Evolutionary conservation across 208 protist species (phyloP).

Genomic region (Leishmania major): DNA sequence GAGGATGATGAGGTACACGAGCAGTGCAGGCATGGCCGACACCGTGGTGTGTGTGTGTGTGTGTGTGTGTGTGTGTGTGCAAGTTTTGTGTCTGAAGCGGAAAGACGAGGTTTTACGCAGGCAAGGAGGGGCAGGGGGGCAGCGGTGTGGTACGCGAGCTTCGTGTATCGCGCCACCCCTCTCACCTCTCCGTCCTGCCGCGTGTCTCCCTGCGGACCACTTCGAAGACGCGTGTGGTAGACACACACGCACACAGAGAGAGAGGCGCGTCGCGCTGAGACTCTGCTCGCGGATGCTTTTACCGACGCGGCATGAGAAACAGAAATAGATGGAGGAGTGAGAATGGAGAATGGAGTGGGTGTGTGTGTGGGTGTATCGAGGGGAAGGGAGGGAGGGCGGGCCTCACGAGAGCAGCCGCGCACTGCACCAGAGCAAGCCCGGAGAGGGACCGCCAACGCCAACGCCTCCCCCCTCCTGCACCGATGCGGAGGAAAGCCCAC

Average conservation of each 20-base stretch:
- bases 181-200: background rate
- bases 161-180: background rate
- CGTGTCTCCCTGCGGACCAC: background rate
- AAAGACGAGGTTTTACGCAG: background rate
- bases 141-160: background rate
- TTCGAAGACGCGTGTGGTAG: background rate
- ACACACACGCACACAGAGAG: background rate
- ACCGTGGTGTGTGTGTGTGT: background rate
- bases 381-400: background rate
- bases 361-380: background rate
- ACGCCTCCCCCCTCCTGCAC: background rate
- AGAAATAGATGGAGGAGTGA: background rate
- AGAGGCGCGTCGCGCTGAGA: background rate
- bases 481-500: background rate
- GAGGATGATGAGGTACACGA: slow-evolving; percentile 54
- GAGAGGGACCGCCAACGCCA: background rate
- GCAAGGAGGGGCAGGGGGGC: background rate
- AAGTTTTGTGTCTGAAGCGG: background rate
- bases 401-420: background rate
- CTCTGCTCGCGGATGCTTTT: background rate
- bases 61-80: background rate
- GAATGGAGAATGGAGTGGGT: background rate
- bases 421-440: background rate
- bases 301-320: background rate
- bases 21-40: slow-evolving; percentile 20